Evolutionary conservation across 2,329 filamentous ascomycete species (phyloP), one percentile per base, ranked within the genome.

Genomic region (Dactylonectria estremocensis): DNA sequence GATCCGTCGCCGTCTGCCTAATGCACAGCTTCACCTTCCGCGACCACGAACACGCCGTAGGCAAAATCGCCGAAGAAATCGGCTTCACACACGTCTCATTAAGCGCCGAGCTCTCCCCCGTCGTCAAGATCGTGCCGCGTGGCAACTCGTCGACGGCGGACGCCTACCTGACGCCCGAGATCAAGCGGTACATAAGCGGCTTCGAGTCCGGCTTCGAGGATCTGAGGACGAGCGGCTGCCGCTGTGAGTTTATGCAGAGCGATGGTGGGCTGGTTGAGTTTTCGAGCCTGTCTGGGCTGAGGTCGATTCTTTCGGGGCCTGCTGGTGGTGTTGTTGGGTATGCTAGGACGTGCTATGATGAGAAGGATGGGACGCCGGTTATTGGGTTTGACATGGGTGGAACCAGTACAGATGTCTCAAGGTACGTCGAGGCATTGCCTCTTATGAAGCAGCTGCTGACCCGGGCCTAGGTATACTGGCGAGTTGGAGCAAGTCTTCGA

Each of bases 331-430:
- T 97, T 0, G 94, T 97, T 0, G 95, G 95, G 5, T 97, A 97
- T 79, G 94, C 95, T 14, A 89, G 95, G 22, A 97, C 95, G 0
- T 95, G 92, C 2, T 97, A 95, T 78, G 95, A 97, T 72, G 87
- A 91, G 0, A 85, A 92, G 52, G 95, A 93, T 5, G 92, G 90
- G 76, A 93, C 89, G 1, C 94, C 94, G 0, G 93, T 97, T 3
- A 97, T 97, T 74, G 95, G 95, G 0, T 97, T 98, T 75, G 95
- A 97, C 74, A 98, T 97, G 77, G 94, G 94, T 49, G 95, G 95
- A 14, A 98, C 95, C 0, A 94, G 91, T 63, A 98, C 95, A 1
- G 95, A 98, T 78, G 93, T 97, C 5, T 96, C 93, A 50, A 87
- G 95, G 48, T 97, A 95, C 74, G 92, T 24, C 9, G n/a, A 8